Evolutionary conservation across 805 yeast species (phyloP), one percentile per base, ranked within the genome.

Genomic region (Nakazawaea ishiwadae): DNA sequence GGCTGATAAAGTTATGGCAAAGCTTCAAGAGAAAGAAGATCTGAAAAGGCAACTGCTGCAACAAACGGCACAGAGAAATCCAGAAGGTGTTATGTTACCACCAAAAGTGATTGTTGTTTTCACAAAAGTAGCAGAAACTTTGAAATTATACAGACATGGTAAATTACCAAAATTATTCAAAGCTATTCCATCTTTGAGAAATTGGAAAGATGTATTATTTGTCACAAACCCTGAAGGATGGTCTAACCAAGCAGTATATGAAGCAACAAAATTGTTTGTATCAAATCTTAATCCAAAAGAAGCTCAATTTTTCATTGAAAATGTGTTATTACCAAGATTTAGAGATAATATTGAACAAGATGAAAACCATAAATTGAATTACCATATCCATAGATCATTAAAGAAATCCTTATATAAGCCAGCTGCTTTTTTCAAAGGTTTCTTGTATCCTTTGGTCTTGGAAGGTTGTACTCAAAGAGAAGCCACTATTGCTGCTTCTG

Each of bases 41-140:
- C 49, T 47, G 5, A 49, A 40, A 14, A 57, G 51, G 12, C 62
- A 55, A 30, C n/a, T n/a, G n/a, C n/a, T n/a, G n/a, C 56, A 51
- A 30, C 62, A 60, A 38, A 50, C 48, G 35, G 53, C 48, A 28
- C 61, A 59, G 51, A 70, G 66, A 60, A 77, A 72, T 12, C 66
- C 59, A 16, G 91, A 87, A 52, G 87, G 82, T 39, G 96, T 91
- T 4, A 72, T 84, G 51, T 71, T 93, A 45, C 99, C 99, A 5
- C 96, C 96, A 44, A 90, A 93, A 60, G 98, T 93, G 42, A 89
- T 93, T 54, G 89, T 85, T 49, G 98, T 96, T 1, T 93, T 91
- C 60, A 82, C 87, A 36, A 87, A 87, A 56, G 91, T 93, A 35
- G 98, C 98, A 7, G 81, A 80, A 51, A 81, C 91, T 39, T 69